phyloP scores from a whole-genome alignment of 768 basidiomycete species.

The Tulasnella sp. region DNA sequence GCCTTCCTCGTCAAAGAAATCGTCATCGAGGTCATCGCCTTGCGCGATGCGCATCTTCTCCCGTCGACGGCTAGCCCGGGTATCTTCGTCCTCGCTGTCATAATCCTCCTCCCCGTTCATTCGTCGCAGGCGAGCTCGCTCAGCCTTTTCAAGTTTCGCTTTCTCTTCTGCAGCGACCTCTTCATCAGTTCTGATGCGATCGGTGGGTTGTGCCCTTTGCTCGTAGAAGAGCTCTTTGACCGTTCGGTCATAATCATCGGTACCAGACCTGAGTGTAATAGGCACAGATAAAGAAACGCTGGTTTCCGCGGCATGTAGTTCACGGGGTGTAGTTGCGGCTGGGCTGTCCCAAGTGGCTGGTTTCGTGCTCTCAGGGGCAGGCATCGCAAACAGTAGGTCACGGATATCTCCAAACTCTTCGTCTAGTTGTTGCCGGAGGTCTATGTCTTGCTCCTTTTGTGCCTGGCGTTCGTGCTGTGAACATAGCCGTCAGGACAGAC shows the following conservation, averaged over 20 bases:
- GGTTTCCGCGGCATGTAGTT: not conserved
- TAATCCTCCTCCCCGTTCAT: constrained; percentile 74
- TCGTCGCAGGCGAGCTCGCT: constrained; percentile 60
- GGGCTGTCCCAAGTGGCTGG: not conserved
- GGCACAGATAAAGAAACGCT: too few species aligned
- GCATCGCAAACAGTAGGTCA: constrained; percentile 49
- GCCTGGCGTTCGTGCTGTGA: constrained; percentile 74
- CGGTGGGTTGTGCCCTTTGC: constrained; percentile 84
- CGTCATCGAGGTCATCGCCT: constrained; percentile 29
- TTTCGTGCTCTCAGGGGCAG: not conserved
- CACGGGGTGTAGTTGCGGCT: constrained; percentile 24
- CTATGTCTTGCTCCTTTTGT: constrained; percentile 76
- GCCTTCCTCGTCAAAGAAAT: constrained; percentile 31
- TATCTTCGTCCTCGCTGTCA: constrained; percentile 52
- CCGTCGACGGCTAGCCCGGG: constrained; percentile 23
- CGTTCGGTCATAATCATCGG: constrained; percentile 79
- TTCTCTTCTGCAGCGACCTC: constrained; percentile 85
- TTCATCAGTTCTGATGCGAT: constrained; percentile 93
- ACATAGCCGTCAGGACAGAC: not conserved
- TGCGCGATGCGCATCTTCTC: constrained; percentile 24
- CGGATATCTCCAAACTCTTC: constrained; percentile 75
- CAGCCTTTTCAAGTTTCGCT: constrained; percentile 75
- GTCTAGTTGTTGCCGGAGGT: constrained; percentile 79
- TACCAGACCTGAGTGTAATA: constrained; percentile 17
- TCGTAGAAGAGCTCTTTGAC: constrained; percentile 92